Evolutionary conservation across 2,329 filamentous ascomycete species (phyloP), one percentile per base, ranked within the genome.

Genomic region (Cadophora gregata): DNA sequence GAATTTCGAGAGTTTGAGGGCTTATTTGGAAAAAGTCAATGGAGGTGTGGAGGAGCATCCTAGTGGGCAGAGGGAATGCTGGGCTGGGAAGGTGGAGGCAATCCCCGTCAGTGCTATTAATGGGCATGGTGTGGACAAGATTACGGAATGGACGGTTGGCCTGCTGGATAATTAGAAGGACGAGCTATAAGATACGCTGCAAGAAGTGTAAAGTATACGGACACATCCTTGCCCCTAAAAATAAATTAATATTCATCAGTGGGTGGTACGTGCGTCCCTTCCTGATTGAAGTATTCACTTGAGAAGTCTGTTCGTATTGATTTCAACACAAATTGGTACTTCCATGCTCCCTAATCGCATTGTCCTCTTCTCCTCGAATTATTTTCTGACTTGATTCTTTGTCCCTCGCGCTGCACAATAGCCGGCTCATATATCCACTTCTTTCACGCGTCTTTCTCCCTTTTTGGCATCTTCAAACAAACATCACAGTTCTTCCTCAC

Each of bases 51-150:
- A 85, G 66, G 81, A 84, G 31, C 95, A 97, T 78, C 95, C 94
- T 0, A 94, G 91, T 71, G 87, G 85, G 6, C 81, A 88, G 31
- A 80, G 84, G 63, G 80, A 80, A 3, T 83, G 83, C 9, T 86
- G 90, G 90, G 79, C 81, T 76, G 78, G 84, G 79, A 80, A 89
- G 82, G 85, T 92, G 36, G 83, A 86, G 25, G 91, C 87, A 24
- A 88, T 98, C 67, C 96, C 96, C 0, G 89, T 98, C 58, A 97
- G 94, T 77, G 96, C 95, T 58, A 96, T 97, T 69, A 87, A 90
- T 66, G 92, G 91, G 5, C 89, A 97, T 77, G 94, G 95, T 3
- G 89, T 97, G 9, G 88, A 93, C 62, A 82, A 85, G 53, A 88
- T 96, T 64, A 85, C 92, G 24, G 88, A 92, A 73, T 88, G 91